Evolutionary conservation across 257 asterid species (phyloP), one percentile per base, ranked within the genome.

Genomic region (Plantago elongata): DNA sequence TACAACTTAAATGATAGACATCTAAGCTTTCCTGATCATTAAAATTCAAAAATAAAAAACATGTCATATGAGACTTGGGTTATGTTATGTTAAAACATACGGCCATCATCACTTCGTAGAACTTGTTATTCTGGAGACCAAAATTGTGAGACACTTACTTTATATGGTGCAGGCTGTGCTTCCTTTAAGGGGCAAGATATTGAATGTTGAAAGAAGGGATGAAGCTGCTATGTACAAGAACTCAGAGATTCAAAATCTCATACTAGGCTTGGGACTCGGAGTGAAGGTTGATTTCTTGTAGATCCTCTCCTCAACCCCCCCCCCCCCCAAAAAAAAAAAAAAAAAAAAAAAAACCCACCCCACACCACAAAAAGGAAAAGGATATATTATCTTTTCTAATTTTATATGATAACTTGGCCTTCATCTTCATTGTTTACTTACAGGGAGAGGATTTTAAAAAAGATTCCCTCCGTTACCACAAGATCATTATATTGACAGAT

Each of bases 141-240:
- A 50, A 61, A 61, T 68, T 13, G 61, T 65, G 44, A 67, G 66
- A 44, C 67, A 30, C 44, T 65, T 62, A 75, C 49, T 51, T 64
- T 70, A 61, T 69, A 51, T 65, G 30, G 22, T 79, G 74, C 89
- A 93, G 99, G 99, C 99, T 14, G 78, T 93, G 72, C 97, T 93
- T 67, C 99, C 99, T 74, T 69, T 93, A 65, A 81, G 99, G 78
- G 99, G 99, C 55, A 93, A 93, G 80, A 93, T 93, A 67, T 78
- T 93, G 85, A 93, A 93, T 75, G 78, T 93, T 67, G 99, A 93
- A 75, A 77, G 99, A 63, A 87, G 65, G 81, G 99, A 93, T 55
- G 99, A 93, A 82, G 97, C 97, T 64, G 92, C 99, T 38, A 93
- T 93, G 94, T 93, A 93, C 79, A 93, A 93, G 71, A 93, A 87